Evolutionary conservation across 352 stramenopile genomes (phyloP), one percentile per base, ranked within the genome.

Genomic region (Pythium scleroteichum): DNA sequence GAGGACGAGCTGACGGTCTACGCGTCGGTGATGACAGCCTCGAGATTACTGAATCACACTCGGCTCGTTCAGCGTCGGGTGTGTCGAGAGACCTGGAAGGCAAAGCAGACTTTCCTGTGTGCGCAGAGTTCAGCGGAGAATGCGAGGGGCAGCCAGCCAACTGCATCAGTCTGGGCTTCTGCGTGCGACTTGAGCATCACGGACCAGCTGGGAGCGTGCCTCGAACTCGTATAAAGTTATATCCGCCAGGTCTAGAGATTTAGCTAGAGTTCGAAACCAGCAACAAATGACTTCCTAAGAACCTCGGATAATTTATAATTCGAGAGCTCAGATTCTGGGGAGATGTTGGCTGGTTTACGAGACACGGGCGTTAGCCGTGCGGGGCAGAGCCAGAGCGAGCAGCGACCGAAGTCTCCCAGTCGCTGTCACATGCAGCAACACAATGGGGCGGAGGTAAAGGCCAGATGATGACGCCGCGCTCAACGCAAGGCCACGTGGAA

Each of bases 161-260:
- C 38, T 20, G 13, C 13, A 20, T 44, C 14, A 13, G 13, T 13
- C 3, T 20, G 13, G 17, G 38, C 38, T 20, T 44, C 38, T 44
- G 38, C 14, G 29, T 20, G 29, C 19, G 29, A 24, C 13, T 27
- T 27, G 24, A 32, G 46, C 46, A 40, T 53, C 16, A 24, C 40
- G 17, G 23, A 40, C 53, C 53, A 60, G 40, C 40, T 60, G 53
- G 53, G 52, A 49, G 53, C 49, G 53, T 51, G 41, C 39, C 20
- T 44, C 38, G 29, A 52, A 52, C 46, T 14, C 20, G 24, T 39
- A 10, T 57, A 48, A 48, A n/a, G 0, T 0, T 17, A 57, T 57
- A 48, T 39, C 35, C 22, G 35, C 38, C 17, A 17, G 13, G 6
- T 44, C 38, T 7, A 17, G 38, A 44, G 38, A 8, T 44, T 13